Evolutionary conservation across 2,329 filamentous ascomycete genomes (phyloP), one percentile per base, ranked within the genome.

Genomic region (Chrysosporium queenslandicum): DNA sequence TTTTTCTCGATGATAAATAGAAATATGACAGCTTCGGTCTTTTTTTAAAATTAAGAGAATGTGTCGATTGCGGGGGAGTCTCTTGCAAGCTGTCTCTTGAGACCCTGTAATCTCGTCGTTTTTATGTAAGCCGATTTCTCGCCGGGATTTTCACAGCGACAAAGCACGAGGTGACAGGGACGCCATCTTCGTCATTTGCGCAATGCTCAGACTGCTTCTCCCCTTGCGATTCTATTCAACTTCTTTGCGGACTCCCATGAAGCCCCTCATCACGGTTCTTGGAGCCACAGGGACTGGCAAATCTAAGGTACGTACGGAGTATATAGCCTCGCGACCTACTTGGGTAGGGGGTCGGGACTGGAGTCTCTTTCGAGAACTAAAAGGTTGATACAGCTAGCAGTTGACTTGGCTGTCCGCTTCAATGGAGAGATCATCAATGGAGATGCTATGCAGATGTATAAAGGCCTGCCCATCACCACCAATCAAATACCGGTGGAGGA

Each of bases 371-470:
- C 7, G 16, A n/a, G 8, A 23, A 27, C 48, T 43, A 36, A 49
- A 30, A 12, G 16, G 21, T 40, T 41, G 37, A 29, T 49, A 60
- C 60, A 95, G 89, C 79, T 96, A 59, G 92, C 92, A 7, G 85
- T 98, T 37, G 87, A 95, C 57, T 72, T 98, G 48, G 92, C 94
- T 0, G 77, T 77, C 39, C 80, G 78, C 20, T 90, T 89, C 69
- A 83, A 92, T 67, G 92, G 94, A 64, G 92, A 98, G 68, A 80
- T 98, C 49, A 89, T 98, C 71, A 98, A 98, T 65, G 87, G 87
- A 43, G 92, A 98, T 74, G 92, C 92, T 36, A 95, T 98, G 89
- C 92, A 98, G 67, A 82, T 98, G 71, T 98, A 98, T 68, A 78
- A 80, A 50, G 92, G 92, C 2, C 74, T 98, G 40, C 89, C 92